Conservation (phyloP, 495 filamentous ascomycete genomes). For the Lindgomyces ingoldianus region DNA sequence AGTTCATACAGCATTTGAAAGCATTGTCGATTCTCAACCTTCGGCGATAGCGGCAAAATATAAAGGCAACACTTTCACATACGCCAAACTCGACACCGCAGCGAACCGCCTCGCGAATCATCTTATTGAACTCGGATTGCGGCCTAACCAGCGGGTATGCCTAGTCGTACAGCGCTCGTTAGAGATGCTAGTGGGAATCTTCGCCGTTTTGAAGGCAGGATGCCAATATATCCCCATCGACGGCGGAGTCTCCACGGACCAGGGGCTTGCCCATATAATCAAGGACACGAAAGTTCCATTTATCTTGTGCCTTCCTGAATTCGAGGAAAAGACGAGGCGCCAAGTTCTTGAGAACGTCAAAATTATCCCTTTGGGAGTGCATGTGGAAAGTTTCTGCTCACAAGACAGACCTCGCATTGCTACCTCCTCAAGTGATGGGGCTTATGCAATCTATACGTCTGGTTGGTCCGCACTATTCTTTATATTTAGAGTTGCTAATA, state of each 20-base stretch:
- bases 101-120: conserved; percentile 26
- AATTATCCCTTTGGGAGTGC: background rate
- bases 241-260: conserved; percentile 18
- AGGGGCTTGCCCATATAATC: conserved; percentile 16
- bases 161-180: conserved; percentile 27
- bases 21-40: conserved; percentile 20
- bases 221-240: conserved; percentile 29
- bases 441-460: conserved; percentile 29
- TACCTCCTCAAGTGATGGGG: conserved; percentile 5
- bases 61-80: background rate
- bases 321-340: conserved; percentile 5
- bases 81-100: conserved; percentile 18
- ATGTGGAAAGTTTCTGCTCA: conserved; percentile 16
- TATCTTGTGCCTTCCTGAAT: conserved; percentile 18
- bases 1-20: conserved; percentile 23
- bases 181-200: conserved; percentile 28
- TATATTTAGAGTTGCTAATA: background rate
- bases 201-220: conserved; percentile 24
- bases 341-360: background rate
- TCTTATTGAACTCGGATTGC: conserved; percentile 19
- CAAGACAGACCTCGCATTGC: conserved; percentile 3
- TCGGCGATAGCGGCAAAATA: conserved; percentile 12
- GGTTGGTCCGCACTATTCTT: background rate
- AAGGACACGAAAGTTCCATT: conserved; percentile 12
- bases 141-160: conserved; percentile 23